Conservation (phyloP, 2,329 filamentous ascomycete species). For the Fusarium floridanum region DNA sequence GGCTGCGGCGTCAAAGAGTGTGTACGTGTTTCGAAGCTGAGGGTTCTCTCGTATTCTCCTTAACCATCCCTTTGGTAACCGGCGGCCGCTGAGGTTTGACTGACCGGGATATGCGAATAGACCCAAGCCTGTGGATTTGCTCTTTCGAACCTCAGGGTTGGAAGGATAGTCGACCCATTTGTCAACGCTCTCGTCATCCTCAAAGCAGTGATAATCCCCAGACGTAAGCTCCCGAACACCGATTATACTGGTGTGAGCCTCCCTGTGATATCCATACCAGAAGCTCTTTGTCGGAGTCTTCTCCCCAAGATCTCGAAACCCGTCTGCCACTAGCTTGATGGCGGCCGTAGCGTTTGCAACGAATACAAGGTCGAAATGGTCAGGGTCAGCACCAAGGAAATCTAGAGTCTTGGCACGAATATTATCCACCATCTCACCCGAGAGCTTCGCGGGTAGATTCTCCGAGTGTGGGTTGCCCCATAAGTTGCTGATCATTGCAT, state of each 20-base stretch:
- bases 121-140: constrained; percentile 45
- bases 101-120: constrained; percentile 77
- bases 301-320: constrained; percentile 66
- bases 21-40: constrained; percentile 55
- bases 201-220: constrained; percentile 69
- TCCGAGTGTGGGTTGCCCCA: constrained; percentile 78
- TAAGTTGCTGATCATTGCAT: constrained; percentile 67
- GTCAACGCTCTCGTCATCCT: constrained; percentile 66
- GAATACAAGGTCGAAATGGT: constrained; percentile 72
- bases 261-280: constrained; percentile 72
- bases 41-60: constrained; percentile 49
- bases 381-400: constrained; percentile 70
- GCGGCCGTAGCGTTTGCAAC: constrained; percentile 72
- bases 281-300: constrained; percentile 61
- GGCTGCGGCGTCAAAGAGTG: constrained; percentile 73
- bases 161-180: constrained; percentile 54
- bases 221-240: constrained; percentile 76
- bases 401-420: constrained; percentile 65
- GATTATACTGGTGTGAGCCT: constrained; percentile 73
- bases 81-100: constrained; percentile 76
- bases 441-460: constrained; percentile 69
- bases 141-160: constrained; percentile 34
- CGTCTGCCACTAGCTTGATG: constrained; percentile 72
- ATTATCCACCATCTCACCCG: constrained; percentile 69
- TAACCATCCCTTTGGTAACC: constrained; percentile 71